Percentiles rank a stretch among this genome's conserved stretches.
Evolutionary conservation across 2,329 filamentous ascomycete genomes (phyloP).

Genomic region (Magnaporthiopsis incrustans): DNA sequence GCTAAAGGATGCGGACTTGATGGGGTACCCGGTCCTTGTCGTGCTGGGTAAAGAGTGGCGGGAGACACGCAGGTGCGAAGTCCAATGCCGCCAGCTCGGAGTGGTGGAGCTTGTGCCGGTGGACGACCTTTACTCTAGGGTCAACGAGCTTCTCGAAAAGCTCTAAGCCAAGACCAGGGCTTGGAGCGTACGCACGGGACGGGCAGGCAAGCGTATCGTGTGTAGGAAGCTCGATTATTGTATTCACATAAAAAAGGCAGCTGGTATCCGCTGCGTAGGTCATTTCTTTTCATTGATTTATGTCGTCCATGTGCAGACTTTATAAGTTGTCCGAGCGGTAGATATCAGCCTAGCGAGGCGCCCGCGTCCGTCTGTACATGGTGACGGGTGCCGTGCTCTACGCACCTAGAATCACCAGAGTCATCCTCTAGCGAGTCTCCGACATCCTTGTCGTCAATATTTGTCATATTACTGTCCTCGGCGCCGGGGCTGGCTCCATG

Average conservation of each 20-base stretch:
- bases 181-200: neutral
- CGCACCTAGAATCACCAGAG: too few species aligned
- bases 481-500: too few species aligned
- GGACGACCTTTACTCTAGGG: slow-evolving; percentile 37
- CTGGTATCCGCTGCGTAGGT: too few species aligned
- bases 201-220: too few species aligned
- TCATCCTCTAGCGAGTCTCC: too few species aligned
- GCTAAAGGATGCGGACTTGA: slow-evolving; percentile 77
- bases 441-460: too few species aligned
- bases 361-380: too few species aligned
- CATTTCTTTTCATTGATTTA: neutral
- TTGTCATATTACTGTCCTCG: too few species aligned
- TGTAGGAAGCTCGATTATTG: neutral
- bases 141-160: slow-evolving; percentile 37
- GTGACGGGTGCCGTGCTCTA: too few species aligned
- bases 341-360: neutral
- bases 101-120: slow-evolving; percentile 52
- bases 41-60: slow-evolving; percentile 68
- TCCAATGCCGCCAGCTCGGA: slow-evolving; percentile 66
- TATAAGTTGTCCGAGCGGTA: neutral
- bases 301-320: too few species aligned
- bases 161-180: slow-evolving; percentile 27
- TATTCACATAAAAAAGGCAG: neutral
- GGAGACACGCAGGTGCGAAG: slow-evolving; percentile 53
- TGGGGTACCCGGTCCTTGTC: slow-evolving; percentile 79